Conservation (phyloP, 139 green algal species). For the Coelastrella sp. region DNA sequence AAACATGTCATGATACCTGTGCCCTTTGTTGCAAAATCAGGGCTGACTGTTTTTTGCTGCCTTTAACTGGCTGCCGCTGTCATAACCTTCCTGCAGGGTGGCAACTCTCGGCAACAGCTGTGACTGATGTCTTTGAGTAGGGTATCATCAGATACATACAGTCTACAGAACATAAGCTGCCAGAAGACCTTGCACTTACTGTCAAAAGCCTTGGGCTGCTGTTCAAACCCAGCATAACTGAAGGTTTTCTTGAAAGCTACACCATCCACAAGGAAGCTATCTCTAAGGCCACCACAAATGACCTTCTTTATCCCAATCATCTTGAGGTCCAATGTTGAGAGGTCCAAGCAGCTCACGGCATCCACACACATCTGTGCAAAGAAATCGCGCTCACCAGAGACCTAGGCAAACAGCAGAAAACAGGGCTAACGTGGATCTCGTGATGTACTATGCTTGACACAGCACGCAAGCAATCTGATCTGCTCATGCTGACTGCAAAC, state of each 20-base stretch:
- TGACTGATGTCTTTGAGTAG: too few species aligned
- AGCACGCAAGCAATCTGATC: neutral
- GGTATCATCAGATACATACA: too few species aligned
- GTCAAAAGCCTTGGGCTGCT: constrained; percentile 96
- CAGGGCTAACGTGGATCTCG: too few species aligned
- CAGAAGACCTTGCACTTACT: neutral
- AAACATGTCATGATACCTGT: too few species aligned
- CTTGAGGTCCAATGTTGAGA: constrained; percentile 83
- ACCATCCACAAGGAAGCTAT: constrained; percentile 97
- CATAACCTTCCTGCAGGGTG: too few species aligned
- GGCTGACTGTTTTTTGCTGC: too few species aligned
- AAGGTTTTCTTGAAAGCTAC: constrained; percentile 99
- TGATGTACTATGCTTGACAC: too few species aligned
- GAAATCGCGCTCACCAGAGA: constrained; percentile 97
- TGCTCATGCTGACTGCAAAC: neutral
- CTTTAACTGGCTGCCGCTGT: too few species aligned
- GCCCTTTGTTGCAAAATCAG: too few species aligned
- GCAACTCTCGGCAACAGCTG: too few species aligned
- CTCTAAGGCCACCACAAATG: constrained; percentile 89
- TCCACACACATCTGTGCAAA: constrained; percentile 98
- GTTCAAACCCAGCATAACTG: constrained; percentile 99
- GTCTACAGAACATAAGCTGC: too few species aligned
- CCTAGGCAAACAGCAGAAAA: constrained; percentile 52
- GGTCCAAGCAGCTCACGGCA: constrained; percentile 89
- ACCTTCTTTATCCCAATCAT: constrained; percentile 98